A percentile compares a stretch with the other conserved stretches of the same genome.
These are phyloP conservation scores for Tothia fuscella DNA, from an alignment of 2,329 filamentous ascomycete species.

Conservation along the genomic window DNA sequence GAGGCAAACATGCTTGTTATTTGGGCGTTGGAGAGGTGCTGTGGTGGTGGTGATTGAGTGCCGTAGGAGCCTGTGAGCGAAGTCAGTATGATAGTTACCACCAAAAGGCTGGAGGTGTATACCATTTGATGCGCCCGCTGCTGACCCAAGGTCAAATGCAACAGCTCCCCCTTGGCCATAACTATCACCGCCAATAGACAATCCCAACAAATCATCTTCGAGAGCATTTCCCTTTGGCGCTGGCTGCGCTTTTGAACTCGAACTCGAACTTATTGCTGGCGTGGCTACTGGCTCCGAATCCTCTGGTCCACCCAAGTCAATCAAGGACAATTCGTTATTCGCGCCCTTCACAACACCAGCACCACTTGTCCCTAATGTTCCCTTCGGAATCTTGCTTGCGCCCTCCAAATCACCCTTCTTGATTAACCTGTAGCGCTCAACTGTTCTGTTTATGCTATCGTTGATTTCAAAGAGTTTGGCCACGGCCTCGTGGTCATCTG, in stretches of 20 bases:
- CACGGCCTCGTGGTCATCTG: constrained; percentile 90
- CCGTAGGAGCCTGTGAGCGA: not conserved
- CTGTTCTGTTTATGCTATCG: constrained; percentile 94
- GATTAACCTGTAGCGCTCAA: constrained; percentile 88
- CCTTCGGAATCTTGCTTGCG: constrained; percentile 71
- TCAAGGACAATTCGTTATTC: constrained; percentile 75
- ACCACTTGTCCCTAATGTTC: constrained; percentile 56
- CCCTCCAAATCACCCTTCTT: constrained; percentile 88
- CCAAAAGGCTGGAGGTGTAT: too few species aligned
- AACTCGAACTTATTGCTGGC: constrained; percentile 25
- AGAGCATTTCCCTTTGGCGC: constrained; percentile 47
- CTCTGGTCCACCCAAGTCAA: constrained; percentile 69
- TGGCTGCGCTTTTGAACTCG: constrained; percentile 31
- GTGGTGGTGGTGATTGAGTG: not conserved
- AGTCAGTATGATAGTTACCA: constrained; percentile 5
- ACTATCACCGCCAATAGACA: constrained; percentile 61
- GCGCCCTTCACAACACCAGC: constrained; percentile 53
- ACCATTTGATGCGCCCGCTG: too few species aligned
- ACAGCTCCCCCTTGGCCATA: constrained; percentile 73
- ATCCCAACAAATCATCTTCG: constrained; percentile 80
- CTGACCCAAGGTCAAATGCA: constrained; percentile 68
- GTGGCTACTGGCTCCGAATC: constrained; percentile 35
- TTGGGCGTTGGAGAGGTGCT: constrained; percentile 10
- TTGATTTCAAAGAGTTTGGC: constrained; percentile 95
- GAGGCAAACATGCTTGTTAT: constrained; percentile 11